Base-by-base conservation (phyloP, 176 grass and related monocot genomes). In the Lolium perenne region DNA sequence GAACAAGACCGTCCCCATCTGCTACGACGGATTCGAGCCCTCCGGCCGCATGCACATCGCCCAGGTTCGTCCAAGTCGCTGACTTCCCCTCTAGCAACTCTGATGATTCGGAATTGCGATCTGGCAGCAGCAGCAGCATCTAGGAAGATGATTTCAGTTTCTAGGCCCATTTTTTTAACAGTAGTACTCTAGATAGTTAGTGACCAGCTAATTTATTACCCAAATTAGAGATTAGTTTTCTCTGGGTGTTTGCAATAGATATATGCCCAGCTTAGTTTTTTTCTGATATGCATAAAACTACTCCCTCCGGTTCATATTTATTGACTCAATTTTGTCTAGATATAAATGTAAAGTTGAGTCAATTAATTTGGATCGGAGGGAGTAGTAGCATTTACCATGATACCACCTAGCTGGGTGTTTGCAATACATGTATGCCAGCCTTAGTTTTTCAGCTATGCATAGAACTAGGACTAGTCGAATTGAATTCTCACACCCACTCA, bases 11-110 rank as follows among this genome's bases (percentile, higher is more conserved):
- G 53, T 89, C 22, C 93, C 93, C 1, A 25, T 95, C 73, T 92
- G 90, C 86, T 95, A 94, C 79, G 96, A 95, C 86, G 91, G 90
- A 2, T 95, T 95, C 75, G 91, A 95, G 68, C 96, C 93, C 15
- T 95, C 93, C 0, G 96, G 91, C 8, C 80, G 96, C 80, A 93
- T 98, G 91, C 93, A 95, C 88, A 91, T 95, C 46, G 93, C 90
- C 1, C 90, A 92, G 93, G 90, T 59, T 72, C 92, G 78, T 88
- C 77, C n/a, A 14, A 49, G 15, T 46, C 3, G 17, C 78, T 3
- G 9, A 59, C 53, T 83, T 26, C 5, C 23, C 0, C 17, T 75
- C 60, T 32, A 35, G 21, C 38, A 67, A 71, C 26, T 56, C 56
- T 20, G 7, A 29, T 29, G 51, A 10, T 56, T 82, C 32, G 7